Evolutionary conservation across 2,329 filamentous ascomycete genomes (phyloP).

Genomic region (Cryphonectria parasitica): DNA sequence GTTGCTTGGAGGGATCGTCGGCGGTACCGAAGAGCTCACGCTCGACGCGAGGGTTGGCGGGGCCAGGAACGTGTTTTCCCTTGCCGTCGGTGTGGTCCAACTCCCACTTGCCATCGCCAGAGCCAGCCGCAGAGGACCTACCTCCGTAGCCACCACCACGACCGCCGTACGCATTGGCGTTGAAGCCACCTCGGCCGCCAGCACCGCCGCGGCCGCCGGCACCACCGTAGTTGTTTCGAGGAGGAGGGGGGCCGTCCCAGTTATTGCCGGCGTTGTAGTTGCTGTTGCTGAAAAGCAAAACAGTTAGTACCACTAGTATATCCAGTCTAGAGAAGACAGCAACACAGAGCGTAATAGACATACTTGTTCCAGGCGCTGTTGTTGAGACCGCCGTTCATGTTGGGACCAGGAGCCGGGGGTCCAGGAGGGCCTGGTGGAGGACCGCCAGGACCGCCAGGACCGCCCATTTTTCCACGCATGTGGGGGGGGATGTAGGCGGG

Average conservation of each 20-base stretch:
- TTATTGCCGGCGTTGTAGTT: constrained; percentile 45
- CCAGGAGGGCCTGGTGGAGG: constrained; percentile 29
- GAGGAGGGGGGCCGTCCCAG: constrained; percentile 25
- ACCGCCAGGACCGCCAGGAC: constrained; percentile 36
- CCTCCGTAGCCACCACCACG: constrained; percentile 57
- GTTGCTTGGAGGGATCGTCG: constrained; percentile 93
- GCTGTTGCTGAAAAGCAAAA: constrained; percentile 48
- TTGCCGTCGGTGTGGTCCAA: constrained; percentile 69
- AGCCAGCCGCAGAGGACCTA: constrained; percentile 79
- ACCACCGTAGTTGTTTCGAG: constrained; percentile 7
- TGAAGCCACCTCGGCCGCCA: constrained; percentile 49
- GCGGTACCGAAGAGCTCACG: constrained; percentile 91
- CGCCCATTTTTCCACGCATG: constrained; percentile 65
- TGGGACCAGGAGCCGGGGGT: constrained; percentile 38
- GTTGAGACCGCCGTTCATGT: constrained; percentile 55
- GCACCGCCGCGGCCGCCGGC: constrained; percentile 27
- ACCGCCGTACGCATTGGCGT: constrained; percentile 62
- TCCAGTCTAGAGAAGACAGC: background rate
- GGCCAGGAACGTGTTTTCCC: constrained; percentile 76
- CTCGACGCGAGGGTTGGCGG: constrained; percentile 85
- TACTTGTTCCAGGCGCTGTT: constrained; percentile 68
- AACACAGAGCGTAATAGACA: constrained; percentile 37
- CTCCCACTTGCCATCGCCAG: constrained; percentile 94
- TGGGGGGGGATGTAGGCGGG: constrained; percentile 83
- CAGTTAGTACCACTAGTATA: constrained; percentile 31